phyloP scores from a whole-genome alignment of 2,329 filamentous ascomycete species.

The Talaromyces amestolkiae region DNA sequence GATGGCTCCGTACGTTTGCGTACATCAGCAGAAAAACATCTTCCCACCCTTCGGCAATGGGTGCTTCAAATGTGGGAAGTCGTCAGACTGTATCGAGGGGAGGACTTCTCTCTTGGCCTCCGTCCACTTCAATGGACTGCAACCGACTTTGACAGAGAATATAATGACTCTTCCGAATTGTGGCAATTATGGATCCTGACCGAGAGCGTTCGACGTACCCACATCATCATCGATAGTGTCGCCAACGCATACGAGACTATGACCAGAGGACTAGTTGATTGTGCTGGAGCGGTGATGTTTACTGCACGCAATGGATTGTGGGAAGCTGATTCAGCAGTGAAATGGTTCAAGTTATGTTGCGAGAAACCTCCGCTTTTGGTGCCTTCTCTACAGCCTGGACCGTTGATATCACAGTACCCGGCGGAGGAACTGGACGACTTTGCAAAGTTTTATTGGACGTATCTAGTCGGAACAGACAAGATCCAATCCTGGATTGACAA shows the following conservation, averaged over 20 bases:
- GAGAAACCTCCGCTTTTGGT: constrained; percentile 5
- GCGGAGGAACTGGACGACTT: constrained; percentile 8
- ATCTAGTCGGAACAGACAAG: not conserved
- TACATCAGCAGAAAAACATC: not conserved
- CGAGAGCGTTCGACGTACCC: constrained; percentile 12
- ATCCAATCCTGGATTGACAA: constrained; percentile 2
- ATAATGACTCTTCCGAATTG: constrained; percentile 1
- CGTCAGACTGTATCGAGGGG: not conserved
- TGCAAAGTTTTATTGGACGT: not conserved
- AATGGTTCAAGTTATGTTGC: not conserved
- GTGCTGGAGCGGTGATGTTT: not conserved
- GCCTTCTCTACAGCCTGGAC: not conserved
- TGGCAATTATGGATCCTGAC: constrained; percentile 14
- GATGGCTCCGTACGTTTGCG: not conserved
- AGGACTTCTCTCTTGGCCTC: not conserved
- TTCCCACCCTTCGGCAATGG: constrained; percentile 2
- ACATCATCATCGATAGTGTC: constrained; percentile 4
- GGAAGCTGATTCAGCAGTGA: constrained; percentile 4
- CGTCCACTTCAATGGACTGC: not conserved
- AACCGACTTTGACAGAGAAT: not conserved
- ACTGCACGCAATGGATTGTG: constrained; percentile 4
- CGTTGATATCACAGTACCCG: not conserved
- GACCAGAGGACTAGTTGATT: not conserved
- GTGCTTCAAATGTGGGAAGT: not conserved
- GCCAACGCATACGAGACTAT: constrained; percentile 6